Percentiles rank a stretch among this genome's conserved stretches.
These are phyloP conservation scores for Fraxinus ornus DNA, from an alignment of 305 asterid species.

Conservation along the genomic window DNA sequence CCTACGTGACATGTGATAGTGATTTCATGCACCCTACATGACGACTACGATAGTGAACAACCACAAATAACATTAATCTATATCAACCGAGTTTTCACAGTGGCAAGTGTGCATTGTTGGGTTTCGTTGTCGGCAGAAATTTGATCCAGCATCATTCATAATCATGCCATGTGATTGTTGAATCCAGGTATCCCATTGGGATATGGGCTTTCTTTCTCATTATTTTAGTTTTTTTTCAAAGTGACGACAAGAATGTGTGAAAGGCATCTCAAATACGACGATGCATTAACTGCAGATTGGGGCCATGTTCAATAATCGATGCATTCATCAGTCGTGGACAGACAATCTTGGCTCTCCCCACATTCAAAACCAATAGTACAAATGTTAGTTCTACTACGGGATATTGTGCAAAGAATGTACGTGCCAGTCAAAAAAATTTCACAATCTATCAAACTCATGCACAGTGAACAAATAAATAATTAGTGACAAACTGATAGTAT, in stretches of 20 bases:
- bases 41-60: background rate
- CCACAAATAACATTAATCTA: background rate
- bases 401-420: background rate
- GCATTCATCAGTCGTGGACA: background rate
- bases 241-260: background rate
- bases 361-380: background rate
- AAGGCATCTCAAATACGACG: background rate
- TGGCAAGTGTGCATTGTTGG: background rate
- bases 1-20: background rate
- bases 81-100: background rate
- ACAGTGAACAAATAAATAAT: background rate
- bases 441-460: background rate
- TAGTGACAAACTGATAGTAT: background rate
- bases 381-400: background rate
- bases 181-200: background rate
- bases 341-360: background rate
- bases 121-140: background rate
- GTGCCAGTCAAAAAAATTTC: background rate
- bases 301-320: slow-evolving; percentile 6
- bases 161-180: slow-evolving; percentile 11
- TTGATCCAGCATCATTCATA: slow-evolving; percentile 2
- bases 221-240: background rate
- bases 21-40: too few relatives aligned
- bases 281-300: slow-evolving; percentile 8
- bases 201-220: background rate